Percentiles rank a stretch among this genome's conserved stretches.
These are phyloP conservation scores for Phascolomyces articulosus DNA, from an alignment of 371 early-diverging fungal species.

Conservation along the genomic window DNA sequence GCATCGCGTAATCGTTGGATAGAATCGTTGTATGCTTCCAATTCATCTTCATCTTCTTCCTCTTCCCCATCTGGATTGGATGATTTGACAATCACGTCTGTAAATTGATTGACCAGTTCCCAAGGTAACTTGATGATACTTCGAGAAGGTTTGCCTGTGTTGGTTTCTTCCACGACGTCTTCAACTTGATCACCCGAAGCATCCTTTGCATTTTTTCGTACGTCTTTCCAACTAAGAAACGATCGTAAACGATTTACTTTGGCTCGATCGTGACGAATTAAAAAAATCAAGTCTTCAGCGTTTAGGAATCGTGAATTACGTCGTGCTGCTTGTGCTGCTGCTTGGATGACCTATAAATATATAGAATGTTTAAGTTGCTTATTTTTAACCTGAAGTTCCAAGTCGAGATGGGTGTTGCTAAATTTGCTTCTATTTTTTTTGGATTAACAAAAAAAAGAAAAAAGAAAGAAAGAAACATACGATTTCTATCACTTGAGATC, in stretches of 20 bases:
- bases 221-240: slow-evolving; percentile 96
- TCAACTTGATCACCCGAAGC: slow-evolving; percentile 70
- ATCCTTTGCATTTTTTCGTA: slow-evolving; percentile 89
- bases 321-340: slow-evolving; percentile 83
- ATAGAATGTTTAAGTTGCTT: too few relatives aligned
- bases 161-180: slow-evolving; percentile 73
- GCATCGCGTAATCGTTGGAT: slow-evolving; percentile 79
- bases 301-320: slow-evolving; percentile 82
- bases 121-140: slow-evolving; percentile 89
- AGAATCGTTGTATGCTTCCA: slow-evolving; percentile 88
- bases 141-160: slow-evolving; percentile 64
- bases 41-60: slow-evolving; percentile 85
- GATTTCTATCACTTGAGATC: slow-evolving; percentile 94
- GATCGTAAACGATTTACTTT: slow-evolving; percentile 90
- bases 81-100: slow-evolving; percentile 59
- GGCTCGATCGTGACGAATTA: slow-evolving; percentile 93
- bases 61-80: slow-evolving; percentile 73
- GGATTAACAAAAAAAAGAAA: too few relatives aligned
- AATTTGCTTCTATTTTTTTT: too few relatives aligned
- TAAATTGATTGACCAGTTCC: slow-evolving; percentile 86
- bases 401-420: too few relatives aligned
- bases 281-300: slow-evolving; percentile 95
- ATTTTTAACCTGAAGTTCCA: not conserved
- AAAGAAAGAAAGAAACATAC: slow-evolving; percentile 52
- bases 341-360: slow-evolving; percentile 71